Base-by-base conservation (phyloP, 2,329 filamentous ascomycete genomes). In the Clonostachys rosea region DNA sequence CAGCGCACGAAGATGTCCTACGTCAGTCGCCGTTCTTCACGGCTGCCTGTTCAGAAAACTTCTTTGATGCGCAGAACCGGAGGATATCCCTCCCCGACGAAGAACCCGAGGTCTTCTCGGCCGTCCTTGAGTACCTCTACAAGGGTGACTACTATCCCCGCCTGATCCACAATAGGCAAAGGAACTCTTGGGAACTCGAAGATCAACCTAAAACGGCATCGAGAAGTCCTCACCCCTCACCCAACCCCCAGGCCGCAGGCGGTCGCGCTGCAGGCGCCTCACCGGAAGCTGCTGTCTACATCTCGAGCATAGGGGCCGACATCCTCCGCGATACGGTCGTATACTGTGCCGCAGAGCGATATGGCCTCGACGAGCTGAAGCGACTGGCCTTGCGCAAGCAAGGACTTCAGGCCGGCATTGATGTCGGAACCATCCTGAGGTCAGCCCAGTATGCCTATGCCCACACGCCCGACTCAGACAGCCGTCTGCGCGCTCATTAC, bases 101-200 rank as follows among this genome's bases (percentile, higher is more conserved):
- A 78, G 89, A 95, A 75, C 90, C 91, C 57, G 91, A 95, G 76
- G 81, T 95, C 67, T 89, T 96, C 70, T 95, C 90, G 66, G 91
- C 87, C 62, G 78, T 96, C 61, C 89, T 96, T 73, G 91, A 96
- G 75, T 96, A 91, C 68, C 83, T 96, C 56, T 96, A 96, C 85
- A 95, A 95, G 76, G 90, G 89, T 56, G 91, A 95, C 78, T 96
- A 95, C 74, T 94, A 88, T 69, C 91, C 91, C 48, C 88, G 90
- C 68, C 78, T 96, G 73, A 64, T 95, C 58, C 89, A 90, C 69
- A 88, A 89, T 80, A 90, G 88, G 78, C 84, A 85, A 68, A 86
- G 83, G 64, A 86, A 89, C 75, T 87, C 86, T 73, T 96, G 89
- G 88, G 84, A 89, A 66, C 88, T 96, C 72, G 90, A 96, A 79